Conservation (phyloP, 345 rosid genomes). For the Firmiana major region DNA sequence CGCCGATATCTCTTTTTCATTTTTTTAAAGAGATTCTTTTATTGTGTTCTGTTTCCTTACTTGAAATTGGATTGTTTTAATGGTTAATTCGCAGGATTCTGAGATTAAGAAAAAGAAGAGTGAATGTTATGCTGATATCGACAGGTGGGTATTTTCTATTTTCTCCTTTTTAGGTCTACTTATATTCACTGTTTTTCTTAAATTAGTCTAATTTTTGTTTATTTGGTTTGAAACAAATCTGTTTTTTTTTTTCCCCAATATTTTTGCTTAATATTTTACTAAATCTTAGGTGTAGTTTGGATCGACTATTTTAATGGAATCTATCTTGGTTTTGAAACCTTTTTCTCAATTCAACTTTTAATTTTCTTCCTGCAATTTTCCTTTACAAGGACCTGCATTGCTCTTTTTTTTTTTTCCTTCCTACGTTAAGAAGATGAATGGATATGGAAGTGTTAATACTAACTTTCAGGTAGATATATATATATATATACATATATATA, state of each 20-base stretch:
- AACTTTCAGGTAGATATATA: not conserved
- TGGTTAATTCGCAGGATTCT: constrained; percentile 2
- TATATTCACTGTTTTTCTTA: not conserved
- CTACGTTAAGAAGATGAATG: not conserved
- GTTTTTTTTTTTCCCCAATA: not conserved
- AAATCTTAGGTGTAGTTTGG: not conserved
- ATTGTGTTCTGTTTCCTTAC: not conserved
- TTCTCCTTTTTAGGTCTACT: not conserved
- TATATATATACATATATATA: no score
- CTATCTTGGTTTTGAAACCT: not conserved
- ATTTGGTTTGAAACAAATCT: not conserved
- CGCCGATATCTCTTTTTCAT: no score
- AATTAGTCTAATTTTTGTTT: not conserved
- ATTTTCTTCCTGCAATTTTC: not conserved
- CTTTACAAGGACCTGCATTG: not conserved
- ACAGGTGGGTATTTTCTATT: constrained; percentile 4
- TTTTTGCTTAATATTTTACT: not conserved
- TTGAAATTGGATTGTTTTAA: not conserved
- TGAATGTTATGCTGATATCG: constrained; percentile 21
- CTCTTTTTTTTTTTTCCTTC: not conserved
- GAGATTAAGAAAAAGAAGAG: constrained; percentile 17
- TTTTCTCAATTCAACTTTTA: not conserved
- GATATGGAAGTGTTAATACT: not conserved
- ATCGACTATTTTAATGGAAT: not conserved
- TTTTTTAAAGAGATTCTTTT: no score